Percentiles rank a stretch among this genome's conserved stretches.
Conservation (phyloP, 352 stramenopile species). For the Globisporangium paddicum region DNA sequence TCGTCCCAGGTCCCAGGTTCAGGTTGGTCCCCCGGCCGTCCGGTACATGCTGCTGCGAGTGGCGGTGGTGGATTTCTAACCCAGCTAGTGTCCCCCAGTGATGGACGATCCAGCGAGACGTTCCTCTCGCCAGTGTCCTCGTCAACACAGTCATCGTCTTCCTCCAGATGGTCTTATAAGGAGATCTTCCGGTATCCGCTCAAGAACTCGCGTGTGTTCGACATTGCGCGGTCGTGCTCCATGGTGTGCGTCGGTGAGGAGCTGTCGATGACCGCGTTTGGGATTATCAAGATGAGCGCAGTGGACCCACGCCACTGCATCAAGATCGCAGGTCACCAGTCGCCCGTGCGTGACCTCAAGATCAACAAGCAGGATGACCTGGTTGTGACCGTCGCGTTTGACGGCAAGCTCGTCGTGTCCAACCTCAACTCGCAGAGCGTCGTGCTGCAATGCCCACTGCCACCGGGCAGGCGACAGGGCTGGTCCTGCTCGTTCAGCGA, state of each 20-base stretch:
- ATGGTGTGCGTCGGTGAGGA: conserved; percentile 53
- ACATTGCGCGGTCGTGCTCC: conserved; percentile 36
- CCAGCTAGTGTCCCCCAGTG: background rate
- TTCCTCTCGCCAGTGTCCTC: background rate
- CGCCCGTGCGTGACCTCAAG: conserved; percentile 49
- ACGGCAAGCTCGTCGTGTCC: conserved; percentile 51
- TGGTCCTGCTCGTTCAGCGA: conserved; percentile 50
- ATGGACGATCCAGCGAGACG: background rate
- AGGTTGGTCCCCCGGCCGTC: background rate
- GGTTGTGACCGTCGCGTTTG: conserved; percentile 52
- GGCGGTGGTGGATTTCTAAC: conserved; percentile 3
- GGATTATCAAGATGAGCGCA: conserved; percentile 40
- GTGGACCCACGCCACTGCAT: conserved; percentile 25
- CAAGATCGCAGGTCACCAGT: conserved; percentile 32
- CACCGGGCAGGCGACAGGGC: conserved; percentile 32
- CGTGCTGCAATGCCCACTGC: conserved; percentile 32
- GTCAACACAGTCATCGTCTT: background rate
- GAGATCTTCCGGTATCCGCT: conserved; percentile 31
- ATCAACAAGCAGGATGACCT: conserved; percentile 30
- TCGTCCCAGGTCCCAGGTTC: background rate
- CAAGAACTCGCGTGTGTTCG: conserved; percentile 45
- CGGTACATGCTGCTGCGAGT: background rate
- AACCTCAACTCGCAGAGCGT: conserved; percentile 36
- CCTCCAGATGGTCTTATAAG: conserved; percentile 29
- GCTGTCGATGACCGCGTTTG: conserved; percentile 22